These are phyloP conservation scores for Priceomyces haplophilus DNA, from an alignment of 805 yeast species.

Conservation along the genomic window DNA sequence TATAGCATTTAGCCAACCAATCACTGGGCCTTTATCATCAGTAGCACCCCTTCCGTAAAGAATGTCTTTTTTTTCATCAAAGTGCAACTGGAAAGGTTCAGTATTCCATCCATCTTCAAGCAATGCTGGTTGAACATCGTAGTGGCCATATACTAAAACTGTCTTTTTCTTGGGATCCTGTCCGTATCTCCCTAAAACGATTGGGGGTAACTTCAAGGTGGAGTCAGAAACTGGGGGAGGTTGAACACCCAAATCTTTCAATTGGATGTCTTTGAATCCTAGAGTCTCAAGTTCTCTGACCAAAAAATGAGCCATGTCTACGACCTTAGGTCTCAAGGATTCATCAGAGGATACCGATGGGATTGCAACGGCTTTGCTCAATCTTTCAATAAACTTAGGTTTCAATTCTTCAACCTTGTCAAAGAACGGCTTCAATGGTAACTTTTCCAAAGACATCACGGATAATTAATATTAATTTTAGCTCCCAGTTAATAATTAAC, in stretches of 20 bases:
- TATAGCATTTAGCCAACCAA: constrained; percentile 92
- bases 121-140: constrained; percentile 97
- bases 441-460: constrained; percentile 39
- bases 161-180: constrained; percentile 79
- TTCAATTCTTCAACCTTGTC: constrained; percentile 69
- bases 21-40: constrained; percentile 97
- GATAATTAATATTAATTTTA: background rate
- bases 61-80: constrained; percentile 57
- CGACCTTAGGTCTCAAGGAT: constrained; percentile 80
- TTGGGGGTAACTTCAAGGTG: constrained; percentile 80
- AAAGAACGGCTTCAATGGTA: constrained; percentile 47
- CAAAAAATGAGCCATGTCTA: constrained; percentile 84
- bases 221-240: constrained; percentile 82
- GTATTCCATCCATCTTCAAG: constrained; percentile 92
- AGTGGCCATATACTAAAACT: constrained; percentile 91
- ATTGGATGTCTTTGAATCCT: constrained; percentile 80
- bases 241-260: constrained; percentile 81
- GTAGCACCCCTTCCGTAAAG: constrained; percentile 92
- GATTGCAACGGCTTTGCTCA: constrained; percentile 83
- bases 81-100: constrained; percentile 78
- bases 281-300: constrained; percentile 62
- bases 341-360: constrained; percentile 95
- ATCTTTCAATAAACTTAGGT: constrained; percentile 67
- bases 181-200: constrained; percentile 89
- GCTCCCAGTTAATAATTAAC: no score